Evolutionary conservation across 441 rosid genomes (phyloP).

Genomic region (Rhodomyrtus psidioides): DNA sequence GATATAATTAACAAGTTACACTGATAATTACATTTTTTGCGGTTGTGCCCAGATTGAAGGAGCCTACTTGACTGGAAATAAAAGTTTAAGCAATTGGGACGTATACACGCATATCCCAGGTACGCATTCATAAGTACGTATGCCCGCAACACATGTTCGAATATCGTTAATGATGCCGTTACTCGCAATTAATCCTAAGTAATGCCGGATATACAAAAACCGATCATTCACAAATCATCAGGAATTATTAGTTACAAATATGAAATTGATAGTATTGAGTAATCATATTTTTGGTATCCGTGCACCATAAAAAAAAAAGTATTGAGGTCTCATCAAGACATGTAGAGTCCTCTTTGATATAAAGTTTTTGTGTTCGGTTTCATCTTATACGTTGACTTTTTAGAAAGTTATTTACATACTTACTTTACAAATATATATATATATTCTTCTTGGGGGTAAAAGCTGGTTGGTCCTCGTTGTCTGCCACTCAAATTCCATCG

Average conservation of each 20-base stretch:
- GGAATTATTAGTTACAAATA: background rate
- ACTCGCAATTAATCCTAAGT: accelerated
- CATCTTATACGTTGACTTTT: too few relatives aligned
- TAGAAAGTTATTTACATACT: too few relatives aligned
- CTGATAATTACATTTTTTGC: background rate
- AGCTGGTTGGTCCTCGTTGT: background rate
- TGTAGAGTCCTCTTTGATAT: too few relatives aligned
- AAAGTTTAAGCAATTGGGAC: conserved; percentile 11
- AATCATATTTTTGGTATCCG: background rate
- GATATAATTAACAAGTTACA: background rate
- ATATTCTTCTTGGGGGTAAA: too few relatives aligned
- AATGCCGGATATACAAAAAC: accelerated
- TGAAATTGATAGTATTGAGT: background rate
- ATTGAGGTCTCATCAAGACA: too few relatives aligned
- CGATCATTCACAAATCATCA: background rate
- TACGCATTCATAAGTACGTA: background rate
- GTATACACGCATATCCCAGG: conserved; percentile 5
- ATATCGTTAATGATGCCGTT: background rate
- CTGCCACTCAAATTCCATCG: background rate
- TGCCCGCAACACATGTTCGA: background rate
- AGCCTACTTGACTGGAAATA: background rate
- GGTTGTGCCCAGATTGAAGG: background rate
- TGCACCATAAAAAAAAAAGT: background rate
- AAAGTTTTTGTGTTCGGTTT: too few relatives aligned
- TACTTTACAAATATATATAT: too few relatives aligned